Evolutionary conservation across 2,329 filamentous ascomycete genomes (phyloP).

Genomic region (Penicillium sp.): DNA sequence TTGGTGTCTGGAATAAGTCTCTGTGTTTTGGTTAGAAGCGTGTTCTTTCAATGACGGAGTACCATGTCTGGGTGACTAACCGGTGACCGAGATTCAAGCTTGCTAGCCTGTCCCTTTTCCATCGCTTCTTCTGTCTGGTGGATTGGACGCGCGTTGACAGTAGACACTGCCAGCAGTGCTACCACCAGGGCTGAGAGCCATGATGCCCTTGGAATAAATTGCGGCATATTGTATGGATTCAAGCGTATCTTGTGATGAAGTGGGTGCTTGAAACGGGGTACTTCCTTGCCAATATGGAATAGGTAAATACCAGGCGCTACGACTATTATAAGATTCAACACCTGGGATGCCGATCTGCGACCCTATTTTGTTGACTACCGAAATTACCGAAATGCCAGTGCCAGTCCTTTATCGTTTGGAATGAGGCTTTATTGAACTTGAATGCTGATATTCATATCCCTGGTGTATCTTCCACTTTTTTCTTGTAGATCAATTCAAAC

Average conservation of each 20-base stretch:
- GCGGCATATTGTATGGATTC: conserved; percentile 7
- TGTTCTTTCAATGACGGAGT: neutral
- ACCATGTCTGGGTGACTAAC: conserved; percentile 3
- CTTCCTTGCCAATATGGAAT: neutral
- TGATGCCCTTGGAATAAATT: neutral
- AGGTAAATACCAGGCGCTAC: neutral
- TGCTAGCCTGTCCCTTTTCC: neutral
- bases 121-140: neutral
- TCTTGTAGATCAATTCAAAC: neutral
- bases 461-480: neutral
- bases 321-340: neutral
- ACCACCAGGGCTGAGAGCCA: conserved; percentile 1
- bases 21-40: conserved; percentile 10
- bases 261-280: neutral
- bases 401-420: conserved; percentile 12
- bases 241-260: neutral
- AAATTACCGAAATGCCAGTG: conserved; percentile 1
- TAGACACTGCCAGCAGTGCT: conserved; percentile 8
- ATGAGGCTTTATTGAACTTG: conserved; percentile 9
- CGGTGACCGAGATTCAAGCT: conserved; percentile 17
- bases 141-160: conserved; percentile 17
- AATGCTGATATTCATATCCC: conserved; percentile 9
- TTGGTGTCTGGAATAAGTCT: conserved; percentile 24
- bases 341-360: neutral
- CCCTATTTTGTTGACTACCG: neutral